Conservation (phyloP, 345 rosid species). For the Arabis hirsuta region DNA sequence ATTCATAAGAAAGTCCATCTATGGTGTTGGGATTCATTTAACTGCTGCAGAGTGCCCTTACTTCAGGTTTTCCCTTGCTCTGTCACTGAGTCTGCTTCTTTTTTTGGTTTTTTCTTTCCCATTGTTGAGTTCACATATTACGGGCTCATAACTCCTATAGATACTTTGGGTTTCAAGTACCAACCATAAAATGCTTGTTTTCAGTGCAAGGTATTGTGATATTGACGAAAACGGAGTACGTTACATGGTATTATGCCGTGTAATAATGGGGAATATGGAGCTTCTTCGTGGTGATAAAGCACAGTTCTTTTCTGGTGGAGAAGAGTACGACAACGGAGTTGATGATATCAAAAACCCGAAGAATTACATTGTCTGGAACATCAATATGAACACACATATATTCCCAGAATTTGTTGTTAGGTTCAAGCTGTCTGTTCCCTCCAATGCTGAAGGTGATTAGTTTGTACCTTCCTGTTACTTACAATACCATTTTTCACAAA, state of each 20-base stretch:
- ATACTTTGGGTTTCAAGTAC: slow-evolving; percentile 22
- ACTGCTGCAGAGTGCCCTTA: slow-evolving; percentile 57
- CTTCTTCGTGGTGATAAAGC: slow-evolving; percentile 58
- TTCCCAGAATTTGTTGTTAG: slow-evolving; percentile 88
- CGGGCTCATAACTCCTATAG: background rate
- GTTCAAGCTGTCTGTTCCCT: slow-evolving; percentile 64
- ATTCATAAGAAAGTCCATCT: slow-evolving; percentile 53
- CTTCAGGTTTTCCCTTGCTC: slow-evolving; percentile 57
- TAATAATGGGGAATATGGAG: slow-evolving; percentile 91
- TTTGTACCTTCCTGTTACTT: slow-evolving; percentile 34
- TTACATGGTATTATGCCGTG: slow-evolving; percentile 74
- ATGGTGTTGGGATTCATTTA: slow-evolving; percentile 85
- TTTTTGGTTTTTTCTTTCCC: background rate
- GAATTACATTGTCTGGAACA: slow-evolving; percentile 74
- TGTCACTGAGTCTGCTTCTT: background rate
- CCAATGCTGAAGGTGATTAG: slow-evolving; percentile 71
- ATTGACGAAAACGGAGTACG: slow-evolving; percentile 82
- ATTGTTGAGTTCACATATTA: slow-evolving; percentile 8
- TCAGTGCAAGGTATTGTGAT: slow-evolving; percentile 85
- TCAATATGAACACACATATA: slow-evolving; percentile 82
- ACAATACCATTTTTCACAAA: background rate
- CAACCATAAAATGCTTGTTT: slow-evolving; percentile 34
- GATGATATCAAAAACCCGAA: slow-evolving; percentile 74
- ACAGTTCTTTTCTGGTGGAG: slow-evolving; percentile 67
- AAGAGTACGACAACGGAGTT: slow-evolving; percentile 77